phyloP scores from a whole-genome alignment of 2,329 filamentous ascomycete genomes.

The Peltaster fructicola region DNA sequence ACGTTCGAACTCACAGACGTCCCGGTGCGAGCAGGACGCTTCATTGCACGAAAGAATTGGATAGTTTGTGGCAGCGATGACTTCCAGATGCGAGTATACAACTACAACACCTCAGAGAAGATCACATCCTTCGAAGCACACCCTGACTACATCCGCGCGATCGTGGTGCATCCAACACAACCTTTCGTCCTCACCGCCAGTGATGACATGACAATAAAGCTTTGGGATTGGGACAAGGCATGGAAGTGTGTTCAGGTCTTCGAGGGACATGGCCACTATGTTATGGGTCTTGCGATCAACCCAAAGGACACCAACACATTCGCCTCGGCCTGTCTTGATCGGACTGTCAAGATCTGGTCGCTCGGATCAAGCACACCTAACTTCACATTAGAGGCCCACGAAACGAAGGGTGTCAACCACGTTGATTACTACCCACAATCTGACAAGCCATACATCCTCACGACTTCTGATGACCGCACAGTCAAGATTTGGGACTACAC shows the following conservation, averaged over 20 bases:
- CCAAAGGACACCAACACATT: constrained; percentile 63
- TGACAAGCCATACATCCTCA: constrained; percentile 72
- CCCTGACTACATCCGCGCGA: constrained; percentile 94
- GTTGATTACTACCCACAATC: constrained; percentile 68
- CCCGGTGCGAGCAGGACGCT: constrained; percentile 87
- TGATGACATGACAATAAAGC: constrained; percentile 96
- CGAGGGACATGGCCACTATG: constrained; percentile 90
- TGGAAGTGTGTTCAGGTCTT: constrained; percentile 98
- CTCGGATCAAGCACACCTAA: constrained; percentile 85
- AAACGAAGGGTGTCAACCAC: constrained; percentile 94
- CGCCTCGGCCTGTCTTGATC: constrained; percentile 73
- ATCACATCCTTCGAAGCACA: constrained; percentile 94
- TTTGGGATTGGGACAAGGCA: constrained; percentile 97
- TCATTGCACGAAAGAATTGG: constrained; percentile 97
- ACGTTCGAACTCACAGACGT: constrained; percentile 98
- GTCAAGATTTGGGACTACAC: constrained; percentile 99
- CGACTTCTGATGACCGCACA: constrained; percentile 88
- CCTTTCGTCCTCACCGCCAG: constrained; percentile 91
- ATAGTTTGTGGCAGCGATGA: constrained; percentile 59
- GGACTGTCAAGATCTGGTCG: constrained; percentile 97
- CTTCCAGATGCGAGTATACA: constrained; percentile 80
- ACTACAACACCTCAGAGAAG: constrained; percentile 99
- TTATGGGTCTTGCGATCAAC: constrained; percentile 93
- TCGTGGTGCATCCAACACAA: constrained; percentile 86
- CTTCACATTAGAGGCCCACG: constrained; percentile 91